phyloP scores from a whole-genome alignment of 148 eudicot species.

The Cornus suecica region DNA sequence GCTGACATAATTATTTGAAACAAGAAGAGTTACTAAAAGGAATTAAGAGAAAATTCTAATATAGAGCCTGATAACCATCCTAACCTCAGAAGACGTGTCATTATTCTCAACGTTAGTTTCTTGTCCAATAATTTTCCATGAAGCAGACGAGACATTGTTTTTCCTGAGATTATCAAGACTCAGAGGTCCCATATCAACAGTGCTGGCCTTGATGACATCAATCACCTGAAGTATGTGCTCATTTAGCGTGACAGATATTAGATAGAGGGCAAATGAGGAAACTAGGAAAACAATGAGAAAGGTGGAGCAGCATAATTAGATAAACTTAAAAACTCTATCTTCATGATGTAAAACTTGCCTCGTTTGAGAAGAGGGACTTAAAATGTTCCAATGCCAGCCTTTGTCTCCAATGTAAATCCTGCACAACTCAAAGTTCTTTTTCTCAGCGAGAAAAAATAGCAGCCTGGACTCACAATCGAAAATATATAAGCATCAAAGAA shows the following conservation, averaged over 20 bases:
- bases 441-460: constrained; percentile 7
- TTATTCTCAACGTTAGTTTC: constrained; percentile 27
- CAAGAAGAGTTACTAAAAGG: not conserved
- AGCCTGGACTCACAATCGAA: not conserved
- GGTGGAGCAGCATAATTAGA: not conserved
- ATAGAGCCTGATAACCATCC: constrained; percentile 9
- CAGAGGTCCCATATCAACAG: constrained; percentile 66
- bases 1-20: not conserved
- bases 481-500: not conserved
- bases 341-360: constrained; percentile 38
- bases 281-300: not conserved
- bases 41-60: not conserved
- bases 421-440: constrained; percentile 11
- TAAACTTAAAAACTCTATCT: not conserved
- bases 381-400: constrained; percentile 58
- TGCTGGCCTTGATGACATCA: constrained; percentile 51
- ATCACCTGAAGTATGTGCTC: constrained; percentile 41
- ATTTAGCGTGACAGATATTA: constrained; percentile 1
- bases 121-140: constrained; percentile 56
- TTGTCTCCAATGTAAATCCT: constrained; percentile 68
- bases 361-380: constrained; percentile 54
- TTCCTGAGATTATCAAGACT: constrained; percentile 58
- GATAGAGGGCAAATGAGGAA: constrained; percentile 1
- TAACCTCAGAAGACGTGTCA: constrained; percentile 31
- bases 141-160: constrained; percentile 58